Percentiles rank a stretch among this genome's conserved stretches.
Evolutionary conservation across 257 asterid genomes (phyloP).

Genomic region (Haberlea rhodopensis): DNA sequence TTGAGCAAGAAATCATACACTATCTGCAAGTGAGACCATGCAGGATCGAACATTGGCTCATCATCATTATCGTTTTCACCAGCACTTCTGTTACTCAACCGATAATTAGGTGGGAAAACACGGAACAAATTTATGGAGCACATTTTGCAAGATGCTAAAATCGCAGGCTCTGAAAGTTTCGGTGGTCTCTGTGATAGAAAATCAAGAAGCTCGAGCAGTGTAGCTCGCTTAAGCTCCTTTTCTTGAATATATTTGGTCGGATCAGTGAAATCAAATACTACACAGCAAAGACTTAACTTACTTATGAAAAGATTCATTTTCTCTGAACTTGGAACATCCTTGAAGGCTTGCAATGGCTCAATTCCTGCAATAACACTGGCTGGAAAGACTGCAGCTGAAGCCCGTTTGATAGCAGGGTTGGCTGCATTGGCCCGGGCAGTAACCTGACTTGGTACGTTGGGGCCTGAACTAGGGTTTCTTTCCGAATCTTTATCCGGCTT

Average conservation of each 20-base stretch:
- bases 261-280: conserved; percentile 73
- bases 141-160: conserved; percentile 80
- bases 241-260: conserved; percentile 53
- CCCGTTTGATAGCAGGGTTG: conserved; percentile 43
- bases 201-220: conserved; percentile 77
- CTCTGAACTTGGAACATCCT: conserved; percentile 69
- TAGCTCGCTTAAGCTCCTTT: conserved; percentile 70
- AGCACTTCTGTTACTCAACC: conserved; percentile 30
- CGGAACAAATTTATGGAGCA: conserved; percentile 81
- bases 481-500: conserved; percentile 46
- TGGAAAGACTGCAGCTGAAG: conserved; percentile 69
- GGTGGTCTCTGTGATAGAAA: conserved; percentile 64
- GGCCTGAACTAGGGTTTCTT: conserved; percentile 40
- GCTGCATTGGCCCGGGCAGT: conserved; percentile 37
- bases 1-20: conserved; percentile 79
- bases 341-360: conserved; percentile 81
- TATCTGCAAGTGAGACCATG: conserved; percentile 83
- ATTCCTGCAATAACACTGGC: conserved; percentile 68
- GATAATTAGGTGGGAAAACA: conserved; percentile 57
- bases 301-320: conserved; percentile 82
- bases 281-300: conserved; percentile 85
- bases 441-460: conserved; percentile 27
- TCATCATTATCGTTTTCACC: conserved; percentile 69
- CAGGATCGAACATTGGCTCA: conserved; percentile 81
- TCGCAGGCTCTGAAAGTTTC: conserved; percentile 64